These are phyloP conservation scores for Sapria himalayana DNA, from an alignment of 345 rosid species.

Conservation along the genomic window DNA sequence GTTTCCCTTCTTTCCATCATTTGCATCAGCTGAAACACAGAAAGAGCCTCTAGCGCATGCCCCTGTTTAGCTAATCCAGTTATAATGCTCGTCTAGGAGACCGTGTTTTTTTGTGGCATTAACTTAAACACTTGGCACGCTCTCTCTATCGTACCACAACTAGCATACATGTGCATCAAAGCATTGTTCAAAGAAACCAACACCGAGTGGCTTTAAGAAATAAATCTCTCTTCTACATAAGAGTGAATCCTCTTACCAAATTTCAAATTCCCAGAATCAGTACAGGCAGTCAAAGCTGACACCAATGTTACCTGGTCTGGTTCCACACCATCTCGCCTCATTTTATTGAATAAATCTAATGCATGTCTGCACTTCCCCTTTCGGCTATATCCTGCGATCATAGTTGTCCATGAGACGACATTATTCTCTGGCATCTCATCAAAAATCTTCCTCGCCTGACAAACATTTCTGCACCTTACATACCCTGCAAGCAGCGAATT, in stretches of 20 bases:
- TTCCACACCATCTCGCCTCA: conserved; percentile 16
- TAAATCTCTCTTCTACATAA: conserved; percentile 7
- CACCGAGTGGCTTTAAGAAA: conserved; percentile 4
- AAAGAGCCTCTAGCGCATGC: conserved; percentile 18
- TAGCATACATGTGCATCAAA: conserved; percentile 28
- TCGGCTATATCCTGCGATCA: conserved; percentile 18
- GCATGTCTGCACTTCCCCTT: conserved; percentile 18
- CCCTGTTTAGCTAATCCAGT: conserved; percentile 22
- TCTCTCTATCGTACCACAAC: conserved; percentile 22
- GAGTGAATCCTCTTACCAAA: conserved; percentile 23
- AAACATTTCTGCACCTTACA: conserved; percentile 14
- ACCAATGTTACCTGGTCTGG: conserved; percentile 17
- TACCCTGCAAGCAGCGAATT: conserved; percentile 19
- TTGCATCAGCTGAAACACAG: conserved; percentile 19
- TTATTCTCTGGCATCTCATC: conserved; percentile 20
- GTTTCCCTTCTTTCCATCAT: conserved; percentile 12
- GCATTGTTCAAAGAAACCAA: conserved; percentile 18
- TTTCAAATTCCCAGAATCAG: conserved; percentile 18
- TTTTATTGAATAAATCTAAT: conserved; percentile 14
- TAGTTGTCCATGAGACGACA: conserved; percentile 22
- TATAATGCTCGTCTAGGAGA: conserved; percentile 27
- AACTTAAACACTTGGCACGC: conserved; percentile 17
- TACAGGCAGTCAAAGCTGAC: conserved; percentile 22
- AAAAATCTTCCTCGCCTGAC: conserved; percentile 12
- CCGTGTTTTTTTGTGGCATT: conserved; percentile 13